A percentile compares a stretch with the other conserved stretches of the same genome.
Conservation (phyloP, 129 eudicot genomes). For the Lonicera japonica region DNA sequence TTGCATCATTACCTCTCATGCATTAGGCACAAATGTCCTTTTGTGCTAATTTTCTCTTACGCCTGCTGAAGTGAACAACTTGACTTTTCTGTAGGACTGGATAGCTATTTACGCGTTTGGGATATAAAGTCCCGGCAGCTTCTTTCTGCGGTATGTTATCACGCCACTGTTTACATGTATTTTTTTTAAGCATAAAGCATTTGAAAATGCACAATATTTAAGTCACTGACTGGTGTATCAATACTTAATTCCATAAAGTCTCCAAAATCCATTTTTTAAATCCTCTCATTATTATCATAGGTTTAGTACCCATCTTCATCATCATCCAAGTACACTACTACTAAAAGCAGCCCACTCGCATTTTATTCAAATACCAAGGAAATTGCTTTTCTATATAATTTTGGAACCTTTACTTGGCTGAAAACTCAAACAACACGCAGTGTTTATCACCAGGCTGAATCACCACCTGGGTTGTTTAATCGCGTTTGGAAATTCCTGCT, state of each 20-base stretch:
- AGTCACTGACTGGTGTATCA: too few species aligned
- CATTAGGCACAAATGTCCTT: neutral
- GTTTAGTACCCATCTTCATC: too few species aligned
- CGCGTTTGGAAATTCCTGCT: slow-evolving; percentile 89
- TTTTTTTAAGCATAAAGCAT: neutral
- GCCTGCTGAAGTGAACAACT: neutral
- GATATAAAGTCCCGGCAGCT: slow-evolving; percentile 79
- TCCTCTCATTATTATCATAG: too few species aligned
- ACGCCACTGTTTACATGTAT: too few species aligned
- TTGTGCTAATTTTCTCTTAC: neutral
- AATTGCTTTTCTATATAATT: neutral
- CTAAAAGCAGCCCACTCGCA: neutral
- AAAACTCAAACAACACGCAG: slow-evolving; percentile 80
- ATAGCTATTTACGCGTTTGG: slow-evolving; percentile 91
- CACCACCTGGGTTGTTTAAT: slow-evolving; percentile 51
- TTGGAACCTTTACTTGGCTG: slow-evolving; percentile 33
- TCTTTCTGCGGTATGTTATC: slow-evolving; percentile 83
- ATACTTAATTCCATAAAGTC: too few species aligned
- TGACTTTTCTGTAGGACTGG: slow-evolving; percentile 53
- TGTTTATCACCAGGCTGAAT: slow-evolving; percentile 75
- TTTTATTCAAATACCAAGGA: neutral
- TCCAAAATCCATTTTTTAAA: too few species aligned
- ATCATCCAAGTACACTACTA: neutral
- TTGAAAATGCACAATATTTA: too few species aligned
- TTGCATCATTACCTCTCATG: neutral